Conservation (phyloP, 179 eudicot genomes). For the Camellia oleifera region DNA sequence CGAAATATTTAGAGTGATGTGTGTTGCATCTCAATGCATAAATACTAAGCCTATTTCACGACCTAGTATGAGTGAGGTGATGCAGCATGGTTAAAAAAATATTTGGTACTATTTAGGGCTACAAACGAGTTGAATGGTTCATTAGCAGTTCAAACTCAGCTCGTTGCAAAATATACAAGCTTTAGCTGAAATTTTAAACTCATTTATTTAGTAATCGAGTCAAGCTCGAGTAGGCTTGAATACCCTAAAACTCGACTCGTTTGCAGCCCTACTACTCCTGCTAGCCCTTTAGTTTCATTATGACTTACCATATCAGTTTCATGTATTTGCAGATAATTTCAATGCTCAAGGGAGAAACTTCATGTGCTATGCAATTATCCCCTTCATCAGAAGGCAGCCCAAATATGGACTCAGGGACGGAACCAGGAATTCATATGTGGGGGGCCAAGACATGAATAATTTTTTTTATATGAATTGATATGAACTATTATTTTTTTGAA, state of each 20-base stretch:
- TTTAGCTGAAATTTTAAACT: too few relatives aligned
- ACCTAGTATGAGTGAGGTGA: constrained; percentile 20
- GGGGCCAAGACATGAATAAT: too few relatives aligned
- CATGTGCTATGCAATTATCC: constrained; percentile 7
- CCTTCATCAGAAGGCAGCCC: constrained; percentile 22
- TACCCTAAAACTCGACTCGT: too few relatives aligned
- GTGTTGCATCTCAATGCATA: constrained; percentile 17
- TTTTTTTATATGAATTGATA: too few relatives aligned
- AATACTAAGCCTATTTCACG: constrained; percentile 10
- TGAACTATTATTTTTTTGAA: too few relatives aligned
- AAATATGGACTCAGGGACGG: neutral
- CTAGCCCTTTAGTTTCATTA: neutral
- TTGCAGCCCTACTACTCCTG: neutral
- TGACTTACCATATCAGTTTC: neutral
- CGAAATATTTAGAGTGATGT: constrained; percentile 14
- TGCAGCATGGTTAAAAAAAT: neutral
- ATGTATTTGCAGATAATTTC: constrained; percentile 16
- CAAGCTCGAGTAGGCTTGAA: too few relatives aligned
- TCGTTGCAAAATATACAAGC: too few relatives aligned
- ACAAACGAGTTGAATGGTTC: too few relatives aligned
- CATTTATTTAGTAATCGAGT: too few relatives aligned
- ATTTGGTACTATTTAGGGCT: too few relatives aligned
- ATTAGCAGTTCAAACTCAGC: too few relatives aligned
- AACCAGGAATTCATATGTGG: too few relatives aligned
- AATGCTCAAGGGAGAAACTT: constrained; percentile 15